Conservation (phyloP, 371 early-diverging fungal genomes). For the Rhizopus sp. region DNA sequence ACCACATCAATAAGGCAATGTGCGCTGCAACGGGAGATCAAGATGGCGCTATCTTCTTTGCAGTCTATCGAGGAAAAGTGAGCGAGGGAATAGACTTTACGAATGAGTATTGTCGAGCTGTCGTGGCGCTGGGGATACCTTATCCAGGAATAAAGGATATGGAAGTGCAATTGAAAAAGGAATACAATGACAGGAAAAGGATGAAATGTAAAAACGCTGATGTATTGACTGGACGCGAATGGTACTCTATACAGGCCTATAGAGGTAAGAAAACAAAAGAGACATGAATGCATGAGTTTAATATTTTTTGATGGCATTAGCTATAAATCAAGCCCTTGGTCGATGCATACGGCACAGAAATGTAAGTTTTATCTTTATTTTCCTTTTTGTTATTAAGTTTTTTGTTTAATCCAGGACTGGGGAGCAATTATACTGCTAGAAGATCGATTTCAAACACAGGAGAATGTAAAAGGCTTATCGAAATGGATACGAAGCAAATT, state of each 20-base stretch:
- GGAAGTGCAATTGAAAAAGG: slow-evolving; percentile 39
- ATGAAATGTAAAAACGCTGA: slow-evolving; percentile 1
- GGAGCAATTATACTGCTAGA: slow-evolving; percentile 70
- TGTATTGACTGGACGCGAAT: slow-evolving; percentile 28
- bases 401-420: slow-evolving; percentile 34
- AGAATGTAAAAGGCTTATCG: slow-evolving; percentile 57
- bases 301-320: slow-evolving; percentile 28
- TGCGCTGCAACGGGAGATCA: slow-evolving; percentile 11
- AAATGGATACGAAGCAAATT: slow-evolving; percentile 68
- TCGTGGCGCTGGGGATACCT: slow-evolving; percentile 92
- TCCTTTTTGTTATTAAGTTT: neutral
- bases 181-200: slow-evolving; percentile 37
- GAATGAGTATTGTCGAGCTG: slow-evolving; percentile 86
- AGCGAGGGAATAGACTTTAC: slow-evolving; percentile 96
- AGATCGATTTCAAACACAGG: slow-evolving; percentile 44
- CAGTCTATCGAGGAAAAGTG: slow-evolving; percentile 87
- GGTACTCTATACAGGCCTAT: slow-evolving; percentile 86
- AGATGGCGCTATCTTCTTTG: slow-evolving; percentile 66
- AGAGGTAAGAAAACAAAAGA: slow-evolving; percentile 35
- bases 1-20: slow-evolving; percentile 26
- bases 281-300: neutral
- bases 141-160: slow-evolving; percentile 65
- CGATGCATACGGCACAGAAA: slow-evolving; percentile 90
- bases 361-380: slow-evolving; percentile 36
- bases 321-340: slow-evolving; percentile 96